Evolutionary conservation across 2,329 filamentous ascomycete species (phyloP), one percentile per base, ranked within the genome.

Genomic region (Elsinoe ampelina): DNA sequence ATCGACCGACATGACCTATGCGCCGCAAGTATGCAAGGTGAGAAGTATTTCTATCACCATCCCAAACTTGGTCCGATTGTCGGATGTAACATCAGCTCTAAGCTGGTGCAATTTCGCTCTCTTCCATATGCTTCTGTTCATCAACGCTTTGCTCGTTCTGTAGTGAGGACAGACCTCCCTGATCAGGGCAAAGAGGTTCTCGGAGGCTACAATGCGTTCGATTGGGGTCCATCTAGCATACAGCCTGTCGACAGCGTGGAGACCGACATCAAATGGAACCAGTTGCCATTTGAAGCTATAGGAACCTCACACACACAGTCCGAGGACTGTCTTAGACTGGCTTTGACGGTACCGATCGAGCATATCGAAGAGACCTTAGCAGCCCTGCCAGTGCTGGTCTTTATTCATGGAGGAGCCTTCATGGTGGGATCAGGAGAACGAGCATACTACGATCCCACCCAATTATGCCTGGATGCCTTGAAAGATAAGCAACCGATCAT

Each of bases 351-450:
- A 11, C 55, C 58, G 2, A 52, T 54, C 1, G 19, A 52, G 7
- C 58, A 52, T 12, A 5, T 60, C 13, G 11, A 30, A 30, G 30
- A 30, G 13, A 6, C 6, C 11, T 11, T 3, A 12, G 19, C 8
- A 30, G 7, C 2, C 20, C 13, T 22, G 19, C 59, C 59, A 5
- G 55, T 59, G 3, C 36, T 61, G 1, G 51, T 60, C 1, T 61
- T 59, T 26, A 39, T 61, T 3, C 59, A 61, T 34, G 59, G 59
- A 2, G 59, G 59, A 3, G 59, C 58, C 7, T 60, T 59, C 42
- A 48, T 59, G 22, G 12, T 60, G 5, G 59, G 54, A 8, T 57
- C 57, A 11, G 47, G 54, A 1, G 36, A 56, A 12, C 15, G 59
- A 8, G 39, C 45, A 35, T 60, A 55, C 34, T 60, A 60, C 17